Percentiles rank a stretch among this genome's conserved stretches.
Conservation (phyloP, 2,329 filamentous ascomycete genomes). For the Clathrospora elynae region DNA sequence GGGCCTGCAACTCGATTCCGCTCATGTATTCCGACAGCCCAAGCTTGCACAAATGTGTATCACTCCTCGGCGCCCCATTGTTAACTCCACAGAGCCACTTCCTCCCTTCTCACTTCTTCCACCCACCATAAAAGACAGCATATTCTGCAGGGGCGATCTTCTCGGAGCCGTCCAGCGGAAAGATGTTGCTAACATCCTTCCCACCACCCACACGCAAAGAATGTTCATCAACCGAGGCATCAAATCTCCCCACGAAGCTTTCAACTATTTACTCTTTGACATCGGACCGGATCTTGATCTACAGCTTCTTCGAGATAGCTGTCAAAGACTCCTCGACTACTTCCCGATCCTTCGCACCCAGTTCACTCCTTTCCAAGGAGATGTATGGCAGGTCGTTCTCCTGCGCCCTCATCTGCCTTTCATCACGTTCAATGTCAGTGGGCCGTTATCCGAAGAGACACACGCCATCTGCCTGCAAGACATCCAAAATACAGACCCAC, state of each 20-base stretch:
- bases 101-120: neutral
- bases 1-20: constrained; percentile 17
- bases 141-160: constrained; percentile 39
- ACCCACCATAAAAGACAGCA: neutral
- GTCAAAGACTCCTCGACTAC: neutral
- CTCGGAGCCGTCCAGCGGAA: neutral
- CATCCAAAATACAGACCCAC: neutral
- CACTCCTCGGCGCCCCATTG: too few relatives aligned
- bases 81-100: neutral
- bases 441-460: neutral
- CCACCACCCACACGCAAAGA: neutral
- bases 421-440: neutral
- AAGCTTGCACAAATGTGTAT: constrained; percentile 15
- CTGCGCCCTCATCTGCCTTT: neutral
- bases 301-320: neutral
- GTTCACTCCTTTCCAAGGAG: neutral
- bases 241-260: neutral
- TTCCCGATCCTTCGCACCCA: constrained; percentile 1
- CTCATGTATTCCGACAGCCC: constrained; percentile 25
- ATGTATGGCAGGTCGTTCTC: constrained; percentile 1
- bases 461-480: neutral
- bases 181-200: constrained; percentile 1
- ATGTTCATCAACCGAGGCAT: neutral
- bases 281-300: neutral
- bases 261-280: neutral